Conservation (phyloP, 768 basidiomycete species). For the Harrya chromipes region DNA sequence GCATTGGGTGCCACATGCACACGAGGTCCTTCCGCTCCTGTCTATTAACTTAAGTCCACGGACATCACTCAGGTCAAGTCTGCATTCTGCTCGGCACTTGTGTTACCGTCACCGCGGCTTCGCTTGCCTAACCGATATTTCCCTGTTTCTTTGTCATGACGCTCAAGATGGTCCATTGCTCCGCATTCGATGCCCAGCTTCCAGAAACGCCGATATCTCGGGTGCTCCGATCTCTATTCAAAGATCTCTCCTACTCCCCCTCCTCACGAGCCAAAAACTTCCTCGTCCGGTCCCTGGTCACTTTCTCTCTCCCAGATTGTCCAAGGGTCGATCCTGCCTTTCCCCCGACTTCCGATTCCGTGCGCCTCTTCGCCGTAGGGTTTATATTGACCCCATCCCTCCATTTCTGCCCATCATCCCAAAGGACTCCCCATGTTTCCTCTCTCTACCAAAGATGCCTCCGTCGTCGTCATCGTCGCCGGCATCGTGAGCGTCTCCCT, state of each 20-base stretch:
- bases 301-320: conserved; percentile 32
- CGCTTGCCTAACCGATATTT: conserved; percentile 36
- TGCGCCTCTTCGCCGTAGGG: conserved; percentile 20
- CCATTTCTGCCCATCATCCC: conserved; percentile 17
- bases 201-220: conserved; percentile 20
- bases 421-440: conserved; percentile 18
- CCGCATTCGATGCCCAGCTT: conserved; percentile 23
- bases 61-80: conserved; percentile 32
- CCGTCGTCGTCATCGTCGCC: conserved; percentile 16
- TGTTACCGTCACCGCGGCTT: conserved; percentile 37
- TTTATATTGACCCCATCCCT: conserved; percentile 22
- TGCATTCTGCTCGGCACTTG: conserved; percentile 33
- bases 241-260: conserved; percentile 11
- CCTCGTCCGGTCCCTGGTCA: conserved; percentile 16
- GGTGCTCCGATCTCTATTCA: conserved; percentile 17
- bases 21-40: conserved; percentile 35
- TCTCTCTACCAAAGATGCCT: conserved; percentile 18
- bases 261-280: conserved; percentile 23
- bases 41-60: conserved; percentile 40
- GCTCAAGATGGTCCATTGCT: conserved; percentile 17
- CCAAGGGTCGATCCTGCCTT: conserved; percentile 34
- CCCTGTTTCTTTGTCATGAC: conserved; percentile 31
- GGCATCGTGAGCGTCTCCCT: conserved; percentile 21
- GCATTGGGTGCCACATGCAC: conserved; percentile 34
- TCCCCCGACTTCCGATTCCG: conserved; percentile 33